Conservation (phyloP, 2,329 filamentous ascomycete genomes). For the Capronia coronata region DNA sequence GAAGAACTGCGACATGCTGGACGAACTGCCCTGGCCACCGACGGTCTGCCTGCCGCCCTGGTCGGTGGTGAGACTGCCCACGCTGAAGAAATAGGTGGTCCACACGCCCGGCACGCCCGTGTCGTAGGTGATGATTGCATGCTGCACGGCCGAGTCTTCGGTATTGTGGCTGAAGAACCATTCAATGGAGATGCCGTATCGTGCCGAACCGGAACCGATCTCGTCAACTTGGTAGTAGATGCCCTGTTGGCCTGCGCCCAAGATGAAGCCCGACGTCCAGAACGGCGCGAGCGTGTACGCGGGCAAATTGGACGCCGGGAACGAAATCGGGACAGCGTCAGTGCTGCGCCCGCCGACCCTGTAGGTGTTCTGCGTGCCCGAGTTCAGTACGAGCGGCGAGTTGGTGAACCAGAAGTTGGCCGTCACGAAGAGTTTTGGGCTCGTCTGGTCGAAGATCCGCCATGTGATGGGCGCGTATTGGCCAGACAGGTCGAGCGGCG, state of each 20-base stretch:
- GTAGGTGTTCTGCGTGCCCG: constrained; percentile 6
- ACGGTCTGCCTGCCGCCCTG: constrained; percentile 6
- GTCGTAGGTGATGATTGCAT: constrained; percentile 18
- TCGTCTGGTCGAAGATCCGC: constrained; percentile 36
- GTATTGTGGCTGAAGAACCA: constrained; percentile 13
- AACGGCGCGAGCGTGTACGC: constrained; percentile 10
- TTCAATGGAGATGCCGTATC: constrained; percentile 14
- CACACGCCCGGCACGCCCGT: constrained; percentile 10
- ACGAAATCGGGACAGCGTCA: background rate
- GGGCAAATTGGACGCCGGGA: constrained; percentile 7
- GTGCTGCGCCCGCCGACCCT: constrained; percentile 3
- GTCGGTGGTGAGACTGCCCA: constrained; percentile 1
- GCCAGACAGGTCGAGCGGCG: constrained; percentile 5
- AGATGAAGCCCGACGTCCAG: constrained; percentile 10
- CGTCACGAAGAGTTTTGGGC: constrained; percentile 39
- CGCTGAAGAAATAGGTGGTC: constrained; percentile 12
- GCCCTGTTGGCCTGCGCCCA: constrained; percentile 12
- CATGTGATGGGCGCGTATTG: constrained; percentile 1
- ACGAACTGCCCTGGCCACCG: constrained; percentile 5
- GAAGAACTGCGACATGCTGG: constrained; percentile 1
- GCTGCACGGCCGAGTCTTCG: constrained; percentile 5
- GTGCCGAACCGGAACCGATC: constrained; percentile 1
- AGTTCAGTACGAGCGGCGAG: constrained; percentile 5
- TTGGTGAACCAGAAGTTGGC: constrained; percentile 41
- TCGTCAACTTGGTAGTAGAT: constrained; percentile 19